Evolutionary conservation across 2,329 filamentous ascomycete genomes (phyloP).

Genomic region (Remersonia thermophila): DNA sequence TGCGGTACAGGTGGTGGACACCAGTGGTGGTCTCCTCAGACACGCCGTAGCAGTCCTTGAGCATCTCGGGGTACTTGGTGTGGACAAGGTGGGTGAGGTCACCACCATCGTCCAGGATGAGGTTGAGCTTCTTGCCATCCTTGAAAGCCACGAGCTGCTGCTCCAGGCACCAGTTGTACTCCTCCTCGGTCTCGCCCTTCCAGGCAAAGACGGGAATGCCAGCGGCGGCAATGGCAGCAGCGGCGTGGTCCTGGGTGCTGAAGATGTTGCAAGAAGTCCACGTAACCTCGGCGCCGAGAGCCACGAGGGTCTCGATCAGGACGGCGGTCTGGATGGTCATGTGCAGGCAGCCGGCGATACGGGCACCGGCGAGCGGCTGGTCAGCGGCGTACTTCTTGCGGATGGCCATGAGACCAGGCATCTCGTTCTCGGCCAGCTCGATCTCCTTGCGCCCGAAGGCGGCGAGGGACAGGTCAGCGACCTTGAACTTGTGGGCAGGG

Average conservation of each 20-base stretch:
- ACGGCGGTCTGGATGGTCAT: slow-evolving; percentile 99
- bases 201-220: slow-evolving; percentile 77
- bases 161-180: slow-evolving; percentile 99
- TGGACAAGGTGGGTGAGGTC: slow-evolving; percentile 94
- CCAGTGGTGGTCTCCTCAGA: slow-evolving; percentile 99
- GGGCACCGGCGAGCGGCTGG: slow-evolving; percentile 87
- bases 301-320: slow-evolving; percentile 92
- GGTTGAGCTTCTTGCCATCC: slow-evolving; percentile 89
- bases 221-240: slow-evolving; percentile 86
- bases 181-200: slow-evolving; percentile 94
- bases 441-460: slow-evolving; percentile 99
- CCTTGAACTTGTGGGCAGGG: slow-evolving; percentile 91
- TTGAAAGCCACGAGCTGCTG: slow-evolving; percentile 97
- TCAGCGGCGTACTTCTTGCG: slow-evolving; percentile 81
- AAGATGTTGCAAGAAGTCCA: slow-evolving; percentile 99
- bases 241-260: slow-evolving; percentile 97
- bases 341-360: slow-evolving; percentile 96
- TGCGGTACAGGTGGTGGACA: slow-evolving; percentile 98
- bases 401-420: slow-evolving; percentile 96
- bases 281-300: slow-evolving; percentile 94
- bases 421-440: slow-evolving; percentile 90
- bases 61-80: slow-evolving; percentile 96
- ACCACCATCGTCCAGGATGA: slow-evolving; percentile 98
- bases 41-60: slow-evolving; percentile 95
- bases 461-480: slow-evolving; percentile 93